Evolutionary conservation across 805 yeast genomes (phyloP), one percentile per base, ranked within the genome.

Genomic region (Barnettozyma salicaria): DNA sequence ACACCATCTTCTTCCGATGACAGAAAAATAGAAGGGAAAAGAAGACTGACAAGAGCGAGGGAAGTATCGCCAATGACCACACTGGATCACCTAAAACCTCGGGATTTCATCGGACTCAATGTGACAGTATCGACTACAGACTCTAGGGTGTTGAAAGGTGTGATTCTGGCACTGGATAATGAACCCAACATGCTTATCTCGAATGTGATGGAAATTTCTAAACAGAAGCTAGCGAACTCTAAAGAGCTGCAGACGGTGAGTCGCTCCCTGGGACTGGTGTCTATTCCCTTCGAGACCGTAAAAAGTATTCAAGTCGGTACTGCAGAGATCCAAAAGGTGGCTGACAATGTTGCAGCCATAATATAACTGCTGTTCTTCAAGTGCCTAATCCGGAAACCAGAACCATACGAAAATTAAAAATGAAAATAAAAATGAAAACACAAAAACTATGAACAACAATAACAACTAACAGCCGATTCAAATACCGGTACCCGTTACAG

Each of bases 121-220:
- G 36, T 53, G 2, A 26, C 18, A 11, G 34, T 53, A 28, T 33
- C 37, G 3, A 39, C 45, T 8, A 41, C 26, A 6, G 57, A 54
- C 22, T 28, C 41, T 3, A 42, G 58, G 10, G 36, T 29, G 4
- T 33, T 54, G 4, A 31, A 29, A 0, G 59, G 59, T 1, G 37
- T 47, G 0, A 35, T 54, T 2, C 30, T 52, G 6, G 59, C 59
- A 3, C 34, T 54, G 19, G 59, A 54, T 38, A 48, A 48, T 34
- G 45, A 50, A 31, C 57, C 57, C 8, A 54, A 52, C 31, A 21
- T 54, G 12, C 32, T 54, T 4, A 32, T 54, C 13, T 39, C 45
- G 18, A 44, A 52, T 30, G 48, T 43, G 8, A n/a, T 31, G 3
- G 58, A 54, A 27, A 18, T 25, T 10, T 32, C 46, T 1, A 25